Evolutionary conservation across 1,139 yeast genomes (phyloP).

Genomic region (Candida labiduridarum): DNA sequence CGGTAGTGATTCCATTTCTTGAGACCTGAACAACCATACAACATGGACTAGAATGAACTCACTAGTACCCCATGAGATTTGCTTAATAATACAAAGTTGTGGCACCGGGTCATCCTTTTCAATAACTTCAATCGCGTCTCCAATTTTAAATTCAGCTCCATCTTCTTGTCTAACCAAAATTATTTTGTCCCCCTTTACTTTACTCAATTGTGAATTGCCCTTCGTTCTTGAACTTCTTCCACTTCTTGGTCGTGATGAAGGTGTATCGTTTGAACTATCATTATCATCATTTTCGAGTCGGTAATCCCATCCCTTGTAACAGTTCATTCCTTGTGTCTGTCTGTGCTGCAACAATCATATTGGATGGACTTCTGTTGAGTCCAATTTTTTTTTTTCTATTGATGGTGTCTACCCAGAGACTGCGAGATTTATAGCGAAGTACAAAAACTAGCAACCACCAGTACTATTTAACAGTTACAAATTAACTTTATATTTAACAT

Average conservation of each 20-base stretch:
- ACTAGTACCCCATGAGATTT: conserved; percentile 42
- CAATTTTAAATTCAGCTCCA: conserved; percentile 38
- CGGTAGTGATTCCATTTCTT: conserved; percentile 23
- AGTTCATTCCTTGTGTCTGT: conserved; percentile 14
- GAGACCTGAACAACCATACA: conserved; percentile 33
- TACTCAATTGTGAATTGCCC: conserved; percentile 19
- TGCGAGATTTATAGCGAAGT: too few species aligned
- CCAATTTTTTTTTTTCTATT: neutral
- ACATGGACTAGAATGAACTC: conserved; percentile 40
- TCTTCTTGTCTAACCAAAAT: conserved; percentile 34
- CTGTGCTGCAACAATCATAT: neutral
- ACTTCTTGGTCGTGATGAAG: conserved; percentile 14
- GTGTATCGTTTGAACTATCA: neutral
- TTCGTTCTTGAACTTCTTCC: conserved; percentile 17
- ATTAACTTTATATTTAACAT: neutral
- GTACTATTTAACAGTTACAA: neutral
- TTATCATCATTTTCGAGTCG: conserved; percentile 18
- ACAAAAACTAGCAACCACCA: neutral
- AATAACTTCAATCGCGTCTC: conserved; percentile 39
- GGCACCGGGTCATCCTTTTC: neutral
- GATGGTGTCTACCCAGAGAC: neutral
- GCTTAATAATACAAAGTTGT: conserved; percentile 36
- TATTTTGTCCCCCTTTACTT: conserved; percentile 18
- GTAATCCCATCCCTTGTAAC: conserved; percentile 38
- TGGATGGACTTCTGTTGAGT: neutral